Evolutionary conservation across 148 eudicot genomes (phyloP), one percentile per base, ranked within the genome.

Genomic region (Amaranthus cruentus): DNA sequence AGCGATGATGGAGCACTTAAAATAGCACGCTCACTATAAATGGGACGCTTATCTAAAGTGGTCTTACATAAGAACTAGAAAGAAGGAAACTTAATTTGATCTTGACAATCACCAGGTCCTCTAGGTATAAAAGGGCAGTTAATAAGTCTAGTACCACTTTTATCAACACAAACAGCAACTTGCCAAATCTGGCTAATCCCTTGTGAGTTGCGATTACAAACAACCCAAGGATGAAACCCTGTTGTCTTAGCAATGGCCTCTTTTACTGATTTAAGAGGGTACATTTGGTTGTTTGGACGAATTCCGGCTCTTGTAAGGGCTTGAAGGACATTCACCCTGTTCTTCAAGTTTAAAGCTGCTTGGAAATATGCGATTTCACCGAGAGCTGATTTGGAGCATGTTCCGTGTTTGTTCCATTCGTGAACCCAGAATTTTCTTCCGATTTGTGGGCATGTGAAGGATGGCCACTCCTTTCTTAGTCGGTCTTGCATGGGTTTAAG

Each of bases 371-470:
- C 81, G 4, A 82, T 77, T 65, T 81, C 83, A n/a, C 87, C 72
- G 1, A 88, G 81, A 28, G 76, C 67, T 0, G 88, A 80, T 50
- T 79, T 81, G 2, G 88, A 81, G 73, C 91, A 88, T 0, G 91
- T 82, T 0, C 91, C 91, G 49, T 85, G 88, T 50, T 87, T 87
- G 68, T 74, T 70, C 91, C 91, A 87, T 47, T 85, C 88, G 43
- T 85, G 88, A 0, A 78, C 78, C 91, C 91, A 87, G 49, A 87
- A 87, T 48, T 71, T 79, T 7, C 70, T 53, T 6, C 83, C 86
- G 3, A 72, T 73, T 57, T 79, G 79, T 9, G 88, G 88, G 74
- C 91, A 88, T 21, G 85, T 75, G 48, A 84, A 69, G 1, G 87
- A 11, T 11, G 91, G 88, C 91, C 91, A 88, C 12, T 78, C 71